Conservation (phyloP, 1,284 basidiomycete genomes). For the Entoloma clypeatum region DNA sequence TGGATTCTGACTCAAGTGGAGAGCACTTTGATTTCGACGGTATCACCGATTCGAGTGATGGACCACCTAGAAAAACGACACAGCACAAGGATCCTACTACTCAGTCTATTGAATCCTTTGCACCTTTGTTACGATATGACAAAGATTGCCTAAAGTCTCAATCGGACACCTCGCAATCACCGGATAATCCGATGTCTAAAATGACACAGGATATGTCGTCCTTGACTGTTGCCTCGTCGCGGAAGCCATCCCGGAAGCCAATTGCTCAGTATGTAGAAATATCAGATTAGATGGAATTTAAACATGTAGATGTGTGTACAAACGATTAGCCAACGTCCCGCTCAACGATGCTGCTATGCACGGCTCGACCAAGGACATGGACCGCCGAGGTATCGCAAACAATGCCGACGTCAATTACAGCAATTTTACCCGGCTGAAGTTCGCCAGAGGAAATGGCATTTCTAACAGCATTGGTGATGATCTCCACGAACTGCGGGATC, state of each 20-base stretch:
- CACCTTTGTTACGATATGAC: neutral
- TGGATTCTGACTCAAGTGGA: slow-evolving; percentile 12
- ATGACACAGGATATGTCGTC: slow-evolving; percentile 12
- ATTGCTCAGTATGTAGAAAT: slow-evolving; percentile 18
- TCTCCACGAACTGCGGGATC: slow-evolving; percentile 55
- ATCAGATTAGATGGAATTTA: slow-evolving; percentile 18
- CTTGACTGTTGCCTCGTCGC: slow-evolving; percentile 16
- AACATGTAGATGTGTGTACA: slow-evolving; percentile 1
- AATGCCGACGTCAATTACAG: slow-evolving; percentile 57
- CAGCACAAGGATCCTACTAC: too few relatives aligned
- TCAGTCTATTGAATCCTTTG: too few relatives aligned
- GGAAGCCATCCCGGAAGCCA: slow-evolving; percentile 3
- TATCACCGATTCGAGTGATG: slow-evolving; percentile 12
- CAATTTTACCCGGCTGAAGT: slow-evolving; percentile 39
- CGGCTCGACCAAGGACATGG: slow-evolving; percentile 41
- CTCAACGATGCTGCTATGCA: slow-evolving; percentile 43
- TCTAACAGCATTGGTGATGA: slow-evolving; percentile 42
- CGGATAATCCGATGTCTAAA: too few relatives aligned
- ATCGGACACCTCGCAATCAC: neutral
- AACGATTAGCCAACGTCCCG: too few relatives aligned
- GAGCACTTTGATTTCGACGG: slow-evolving; percentile 19
- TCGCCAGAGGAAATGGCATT: slow-evolving; percentile 33
- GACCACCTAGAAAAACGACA: too few relatives aligned
- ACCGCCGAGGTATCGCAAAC: slow-evolving; percentile 54
- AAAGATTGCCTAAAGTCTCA: neutral